These are phyloP conservation scores for Cutaneotrichosporon daszewskae DNA, from an alignment of 1,284 basidiomycete species.

Conservation along the genomic window DNA sequence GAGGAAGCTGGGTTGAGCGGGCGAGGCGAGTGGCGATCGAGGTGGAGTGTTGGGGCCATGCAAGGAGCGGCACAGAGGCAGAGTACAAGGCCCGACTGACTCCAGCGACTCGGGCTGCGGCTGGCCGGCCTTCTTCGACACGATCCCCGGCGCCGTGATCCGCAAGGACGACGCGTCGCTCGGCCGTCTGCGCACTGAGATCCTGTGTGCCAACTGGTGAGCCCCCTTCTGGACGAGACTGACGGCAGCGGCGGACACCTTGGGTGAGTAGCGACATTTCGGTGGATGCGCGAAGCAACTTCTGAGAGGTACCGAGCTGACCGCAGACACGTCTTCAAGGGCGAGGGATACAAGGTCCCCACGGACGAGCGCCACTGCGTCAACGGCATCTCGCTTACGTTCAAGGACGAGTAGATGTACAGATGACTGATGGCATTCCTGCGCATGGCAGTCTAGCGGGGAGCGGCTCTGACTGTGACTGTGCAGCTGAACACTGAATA, in stretches of 20 bases:
- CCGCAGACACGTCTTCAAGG: constrained; percentile 72
- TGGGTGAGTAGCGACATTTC: constrained; percentile 48
- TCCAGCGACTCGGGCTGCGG: constrained; percentile 76
- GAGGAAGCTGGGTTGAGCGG: too few species aligned
- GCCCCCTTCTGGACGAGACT: constrained; percentile 24
- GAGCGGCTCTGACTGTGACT: too few species aligned
- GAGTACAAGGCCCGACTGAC: constrained; percentile 6
- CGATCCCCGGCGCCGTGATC: constrained; percentile 82
- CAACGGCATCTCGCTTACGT: constrained; percentile 80
- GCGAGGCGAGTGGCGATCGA: too few species aligned
- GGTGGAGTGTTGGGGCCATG: too few species aligned
- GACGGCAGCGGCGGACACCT: constrained; percentile 75
- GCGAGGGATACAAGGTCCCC: constrained; percentile 58
- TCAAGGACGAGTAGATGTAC: constrained; percentile 53
- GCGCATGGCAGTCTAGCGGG: too few species aligned
- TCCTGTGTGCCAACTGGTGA: constrained; percentile 45
- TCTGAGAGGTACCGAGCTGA: not conserved
- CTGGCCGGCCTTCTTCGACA: constrained; percentile 97
- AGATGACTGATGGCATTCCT: too few species aligned
- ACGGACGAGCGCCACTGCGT: constrained; percentile 62
- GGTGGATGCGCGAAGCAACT: not conserved
- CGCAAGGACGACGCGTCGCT: constrained; percentile 49
- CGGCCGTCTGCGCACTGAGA: constrained; percentile 48
- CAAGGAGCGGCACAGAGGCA: too few species aligned
- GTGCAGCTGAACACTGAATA: too few species aligned